Evolutionary conservation across 495 filamentous ascomycete genomes (phyloP), one percentile per base, ranked within the genome.

Genomic region (Penicillium roqueforti): DNA sequence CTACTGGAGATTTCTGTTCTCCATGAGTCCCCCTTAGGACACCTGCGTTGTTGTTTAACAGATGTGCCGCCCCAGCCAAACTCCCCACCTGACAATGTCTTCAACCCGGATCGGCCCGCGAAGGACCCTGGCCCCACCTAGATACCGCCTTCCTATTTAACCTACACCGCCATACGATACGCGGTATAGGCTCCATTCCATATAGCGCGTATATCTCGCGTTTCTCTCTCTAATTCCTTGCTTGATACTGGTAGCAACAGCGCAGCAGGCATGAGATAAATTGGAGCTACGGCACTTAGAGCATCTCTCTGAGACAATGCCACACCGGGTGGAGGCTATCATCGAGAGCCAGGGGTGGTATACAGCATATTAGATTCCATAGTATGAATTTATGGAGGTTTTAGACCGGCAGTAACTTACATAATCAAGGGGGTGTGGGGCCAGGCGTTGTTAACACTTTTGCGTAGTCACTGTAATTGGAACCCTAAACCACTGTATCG

Each of bases 1-100:
- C 82, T 81, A 84, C 78, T 85, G 75, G 80, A 84, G 82, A 84
- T 85, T 85, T 84, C 81, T 84, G 78, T 85, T 84, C 80, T 84
- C 82, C 74, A 83, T 84, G 76, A 84, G 80, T 79, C 78, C 78
- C 79, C 78, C 79, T 82, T 82, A 80, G 79, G 79, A 81, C 75
- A 82, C 76, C 76, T 81, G 77, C 78, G 79, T 82, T 81, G 81
- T 81, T 74, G 79, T 82, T 83, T 81, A 83, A 83, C 76, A 83
- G 77, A 83, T 83, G 77, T 83, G 78, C 80, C 77, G 78, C 80
- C 79, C 78, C 76, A 82, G 80, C 79, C 76, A 84, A 86, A 84
- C 80, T 84, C 79, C 78, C 78, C 76, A 85, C 76, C 77, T 86
- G 75, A 84, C 77, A 85, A 86, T 86, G 77, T 86, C 78, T 80